A percentile compares a stretch with the other conserved stretches of the same genome.
Conservation (phyloP, 768 basidiomycete genomes). For the Aureoboletus auriporus region DNA sequence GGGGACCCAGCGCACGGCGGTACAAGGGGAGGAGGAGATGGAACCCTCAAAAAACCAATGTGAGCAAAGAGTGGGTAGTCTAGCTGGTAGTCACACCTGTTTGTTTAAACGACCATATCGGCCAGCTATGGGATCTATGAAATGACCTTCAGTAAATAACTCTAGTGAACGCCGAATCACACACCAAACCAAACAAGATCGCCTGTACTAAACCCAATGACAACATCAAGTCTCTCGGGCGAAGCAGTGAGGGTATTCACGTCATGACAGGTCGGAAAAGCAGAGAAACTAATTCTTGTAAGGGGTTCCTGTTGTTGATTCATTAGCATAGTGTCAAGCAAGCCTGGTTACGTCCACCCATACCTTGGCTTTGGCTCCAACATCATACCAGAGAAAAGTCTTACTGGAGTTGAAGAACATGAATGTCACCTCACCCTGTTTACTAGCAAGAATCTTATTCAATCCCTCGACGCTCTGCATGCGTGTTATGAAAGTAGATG, state of each 20-base stretch:
- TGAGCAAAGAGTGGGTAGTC: constrained; percentile 8
- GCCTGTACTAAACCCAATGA: constrained; percentile 92
- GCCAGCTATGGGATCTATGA: constrained; percentile 69
- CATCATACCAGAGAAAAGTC: constrained; percentile 82
- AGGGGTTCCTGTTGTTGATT: constrained; percentile 80
- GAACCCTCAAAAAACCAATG: constrained; percentile 47
- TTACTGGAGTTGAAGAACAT: constrained; percentile 86
- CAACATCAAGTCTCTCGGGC: constrained; percentile 75
- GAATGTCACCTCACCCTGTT: constrained; percentile 83
- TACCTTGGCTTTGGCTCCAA: constrained; percentile 82
- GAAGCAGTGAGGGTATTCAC: constrained; percentile 78
- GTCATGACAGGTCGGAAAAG: constrained; percentile 88
- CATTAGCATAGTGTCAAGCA: constrained; percentile 6
- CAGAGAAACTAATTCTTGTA: constrained; percentile 78
- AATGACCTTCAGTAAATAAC: constrained; percentile 4
- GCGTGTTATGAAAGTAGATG: constrained; percentile 88
- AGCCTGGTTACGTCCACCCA: constrained; percentile 7
- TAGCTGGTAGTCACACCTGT: constrained; percentile 43
- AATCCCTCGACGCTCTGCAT: constrained; percentile 79
- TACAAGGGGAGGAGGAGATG: constrained; percentile 77
- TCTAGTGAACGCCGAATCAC: constrained; percentile 17
- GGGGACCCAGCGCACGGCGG: constrained; percentile 89
- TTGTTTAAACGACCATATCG: constrained; percentile 89
- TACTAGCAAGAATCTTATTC: constrained; percentile 63
- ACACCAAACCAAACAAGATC: constrained; percentile 93